Base-by-base conservation (phyloP, 768 basidiomycete genomes). In the Mycena belliarum region DNA sequence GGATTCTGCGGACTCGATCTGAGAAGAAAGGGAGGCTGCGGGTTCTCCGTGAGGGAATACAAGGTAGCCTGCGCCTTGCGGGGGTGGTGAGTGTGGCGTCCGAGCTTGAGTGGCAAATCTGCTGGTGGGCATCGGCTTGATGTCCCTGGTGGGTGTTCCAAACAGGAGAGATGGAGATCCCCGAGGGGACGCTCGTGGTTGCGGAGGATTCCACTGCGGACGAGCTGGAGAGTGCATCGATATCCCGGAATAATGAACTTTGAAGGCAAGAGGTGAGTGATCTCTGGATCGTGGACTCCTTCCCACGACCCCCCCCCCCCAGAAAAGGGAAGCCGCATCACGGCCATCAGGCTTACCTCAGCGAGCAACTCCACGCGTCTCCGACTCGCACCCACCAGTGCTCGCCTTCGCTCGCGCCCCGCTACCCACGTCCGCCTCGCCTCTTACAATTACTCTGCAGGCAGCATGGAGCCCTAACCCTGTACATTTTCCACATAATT, bases 11-110 rank as follows among this genome's bases (percentile, higher is more conserved):
- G 35, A 12, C 11, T 21, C 14, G 5, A 37, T 20, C 32, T 37
- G 57, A 26, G 46, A 29, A 11, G 18, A 32, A 1, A 15, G 10
- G 21, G 37, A 21, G 14, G 52, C 25, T 2, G 52, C 29, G 3
- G 45, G 20, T 2, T 41, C 7, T 5, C 41, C 37, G 1, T 57
- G 60, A 2, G 63, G 63, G 29, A 65, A 59, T 20, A 53, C 63
- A 44, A 65, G 54, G 48, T 65, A 65, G 37, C 60, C 63, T 1
- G 53, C 41, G 37, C n/a, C 37, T 14, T 45, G 52, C 10, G 59
- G 43, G 33, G 58, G 52, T 4, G 43, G 44, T 6, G 49, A 50
- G 15, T 50, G 58, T 9, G 48, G 35, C 14, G 45, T 29, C 23
- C 37, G 23, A 21, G 47, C 55, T 41, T 52, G 52, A 48, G 49